Evolutionary conservation across 164 flowering plant genomes (phyloP).

Genomic region (Cinnamomum chago): DNA sequence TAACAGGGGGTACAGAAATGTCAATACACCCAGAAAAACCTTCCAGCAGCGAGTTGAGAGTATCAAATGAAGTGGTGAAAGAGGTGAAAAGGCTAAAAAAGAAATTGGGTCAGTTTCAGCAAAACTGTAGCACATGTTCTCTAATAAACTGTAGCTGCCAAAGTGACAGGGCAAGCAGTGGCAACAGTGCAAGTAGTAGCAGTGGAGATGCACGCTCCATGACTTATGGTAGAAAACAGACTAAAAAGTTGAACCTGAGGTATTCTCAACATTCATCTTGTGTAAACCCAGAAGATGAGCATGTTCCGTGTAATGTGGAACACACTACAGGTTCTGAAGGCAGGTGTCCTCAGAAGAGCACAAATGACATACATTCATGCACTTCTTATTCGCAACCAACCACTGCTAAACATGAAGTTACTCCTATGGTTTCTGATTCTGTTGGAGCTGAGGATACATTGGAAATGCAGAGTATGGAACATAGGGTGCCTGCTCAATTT

Average conservation of each 20-base stretch:
- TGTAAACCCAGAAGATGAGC: slow-evolving; percentile 23
- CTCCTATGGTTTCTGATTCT: slow-evolving; percentile 12
- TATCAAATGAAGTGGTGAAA: slow-evolving; percentile 80
- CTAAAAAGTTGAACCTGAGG: slow-evolving; percentile 39
- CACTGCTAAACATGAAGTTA: slow-evolving; percentile 11
- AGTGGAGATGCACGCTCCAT: slow-evolving; percentile 28
- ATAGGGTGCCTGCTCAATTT: slow-evolving; percentile 13
- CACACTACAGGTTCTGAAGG: slow-evolving; percentile 15
- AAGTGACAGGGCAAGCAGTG: slow-evolving; percentile 93
- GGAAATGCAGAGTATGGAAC: slow-evolving; percentile 14
- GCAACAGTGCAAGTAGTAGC: slow-evolving; percentile 93
- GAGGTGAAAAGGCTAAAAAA: slow-evolving; percentile 86
- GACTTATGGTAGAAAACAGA: slow-evolving; percentile 49
- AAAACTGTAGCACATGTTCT: slow-evolving; percentile 79
- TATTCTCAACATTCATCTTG: slow-evolving; percentile 15
- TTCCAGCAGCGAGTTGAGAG: slow-evolving; percentile 43
- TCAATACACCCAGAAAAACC: slow-evolving; percentile 26
- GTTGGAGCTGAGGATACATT: slow-evolving; percentile 12
- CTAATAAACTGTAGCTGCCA: slow-evolving; percentile 91
- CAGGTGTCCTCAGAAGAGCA: slow-evolving; percentile 12
- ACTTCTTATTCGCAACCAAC: slow-evolving; percentile 11
- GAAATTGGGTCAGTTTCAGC: slow-evolving; percentile 57
- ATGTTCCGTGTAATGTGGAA: slow-evolving; percentile 16
- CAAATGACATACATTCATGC: slow-evolving; percentile 5
- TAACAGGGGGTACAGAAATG: slow-evolving; percentile 36